A percentile compares a stretch with the other conserved stretches of the same genome.
These are phyloP conservation scores for Arctium minus DNA, from an alignment of 129 eudicot genomes.

Conservation along the genomic window DNA sequence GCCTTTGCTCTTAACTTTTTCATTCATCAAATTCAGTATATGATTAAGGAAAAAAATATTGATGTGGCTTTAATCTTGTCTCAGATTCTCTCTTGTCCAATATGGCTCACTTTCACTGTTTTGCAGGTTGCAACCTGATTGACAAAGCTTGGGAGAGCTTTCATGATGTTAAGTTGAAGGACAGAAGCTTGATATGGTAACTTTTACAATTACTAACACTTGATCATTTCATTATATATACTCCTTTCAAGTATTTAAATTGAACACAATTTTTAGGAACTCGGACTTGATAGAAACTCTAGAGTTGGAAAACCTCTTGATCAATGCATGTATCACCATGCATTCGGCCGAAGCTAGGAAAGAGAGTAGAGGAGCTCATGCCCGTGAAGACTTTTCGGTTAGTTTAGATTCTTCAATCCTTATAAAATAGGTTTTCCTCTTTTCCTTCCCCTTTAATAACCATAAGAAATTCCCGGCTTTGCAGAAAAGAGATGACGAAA, in stretches of 20 bases:
- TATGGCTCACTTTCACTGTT: neutral
- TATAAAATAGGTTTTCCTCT: neutral
- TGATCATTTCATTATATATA: neutral
- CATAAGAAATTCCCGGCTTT: neutral
- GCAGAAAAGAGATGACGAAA: constrained; percentile 94
- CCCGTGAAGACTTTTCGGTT: constrained; percentile 95
- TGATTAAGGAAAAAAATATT: neutral
- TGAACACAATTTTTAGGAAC: constrained; percentile 47
- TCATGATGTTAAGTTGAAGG: constrained; percentile 84
- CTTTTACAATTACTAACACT: neutral
- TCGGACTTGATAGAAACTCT: constrained; percentile 88
- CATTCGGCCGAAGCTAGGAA: constrained; percentile 99
- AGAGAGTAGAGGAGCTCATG: constrained; percentile 99
- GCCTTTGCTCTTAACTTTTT: too few relatives aligned
- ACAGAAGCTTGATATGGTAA: constrained; percentile 88
- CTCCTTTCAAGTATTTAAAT: neutral
- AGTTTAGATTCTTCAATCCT: constrained; percentile 20
- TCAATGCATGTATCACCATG: constrained; percentile 91
- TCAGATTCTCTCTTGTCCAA: neutral
- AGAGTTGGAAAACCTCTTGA: constrained; percentile 83
- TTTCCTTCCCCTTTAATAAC: neutral
- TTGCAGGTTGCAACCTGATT: constrained; percentile 75
- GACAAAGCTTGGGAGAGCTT: constrained; percentile 94
- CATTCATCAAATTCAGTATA: too few relatives aligned
- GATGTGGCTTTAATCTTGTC: neutral